Percentiles rank a stretch among this genome's conserved stretches.
Evolutionary conservation across 176 grass and related monocot genomes (phyloP).

Genomic region (sorghum (Sorghum bicolor)): DNA sequence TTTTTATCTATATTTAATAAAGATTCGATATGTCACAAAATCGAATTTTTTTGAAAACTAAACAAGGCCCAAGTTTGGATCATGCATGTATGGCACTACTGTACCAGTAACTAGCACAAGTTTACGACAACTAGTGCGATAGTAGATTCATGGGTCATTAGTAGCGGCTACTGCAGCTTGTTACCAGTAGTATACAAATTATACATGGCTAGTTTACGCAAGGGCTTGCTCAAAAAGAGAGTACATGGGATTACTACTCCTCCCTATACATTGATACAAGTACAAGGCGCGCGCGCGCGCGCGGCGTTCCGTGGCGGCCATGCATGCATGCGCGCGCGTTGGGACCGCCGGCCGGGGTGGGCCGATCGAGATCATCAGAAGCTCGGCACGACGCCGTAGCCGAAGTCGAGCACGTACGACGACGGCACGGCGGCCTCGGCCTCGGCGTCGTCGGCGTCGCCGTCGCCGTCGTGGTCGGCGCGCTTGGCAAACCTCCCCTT

Average conservation of each 20-base stretch:
- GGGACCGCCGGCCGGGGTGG: background rate
- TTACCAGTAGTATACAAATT: slow-evolving; percentile 18
- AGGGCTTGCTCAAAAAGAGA: slow-evolving; percentile 23
- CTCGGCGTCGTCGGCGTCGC: slow-evolving; percentile 23
- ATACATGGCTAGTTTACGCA: slow-evolving; percentile 19
- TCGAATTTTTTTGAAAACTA: too few species aligned
- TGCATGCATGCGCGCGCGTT: background rate
- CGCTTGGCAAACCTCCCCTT: slow-evolving; percentile 96
- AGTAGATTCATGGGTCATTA: background rate
- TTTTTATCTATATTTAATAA: too few species aligned
- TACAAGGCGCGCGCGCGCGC: background rate
- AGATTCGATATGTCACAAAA: too few species aligned
- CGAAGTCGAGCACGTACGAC: slow-evolving; percentile 58
- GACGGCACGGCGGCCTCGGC: slow-evolving; percentile 35
- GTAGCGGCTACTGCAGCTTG: background rate
- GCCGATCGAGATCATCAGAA: slow-evolving; percentile 32
- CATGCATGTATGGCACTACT: background rate
- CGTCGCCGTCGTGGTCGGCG: slow-evolving; percentile 35
- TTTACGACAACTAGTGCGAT: background rate
- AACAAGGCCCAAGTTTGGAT: too few species aligned
- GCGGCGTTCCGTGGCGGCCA: background rate
- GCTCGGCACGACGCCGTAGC: slow-evolving; percentile 77
- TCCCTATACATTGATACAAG: background rate
- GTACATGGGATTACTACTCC: slow-evolving; percentile 23
- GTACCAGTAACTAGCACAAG: background rate